Base-by-base conservation (phyloP, 139 green algal species). In the Chlorella vulgaris region DNA sequence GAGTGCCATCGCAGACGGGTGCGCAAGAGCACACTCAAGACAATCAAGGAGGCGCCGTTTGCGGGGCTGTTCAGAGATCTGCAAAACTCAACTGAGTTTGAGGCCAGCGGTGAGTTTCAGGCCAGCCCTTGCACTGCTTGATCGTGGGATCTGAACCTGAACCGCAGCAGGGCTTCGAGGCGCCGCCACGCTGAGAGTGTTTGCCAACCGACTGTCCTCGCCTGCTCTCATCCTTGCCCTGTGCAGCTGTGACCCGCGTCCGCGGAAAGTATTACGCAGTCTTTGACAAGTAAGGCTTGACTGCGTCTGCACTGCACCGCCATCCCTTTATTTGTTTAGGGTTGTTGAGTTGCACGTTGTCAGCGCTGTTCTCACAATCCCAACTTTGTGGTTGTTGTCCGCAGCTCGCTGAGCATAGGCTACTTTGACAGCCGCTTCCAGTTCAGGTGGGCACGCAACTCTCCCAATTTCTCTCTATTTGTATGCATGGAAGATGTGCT, bases 201-300 rank as follows among this genome's bases (percentile, higher is more conserved):
- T 15, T 58, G 47, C 13, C 47, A 58, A 10, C 47, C 15, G 47
- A n/a, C n/a, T n/a, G n/a, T n/a, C n/a, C 47, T 58, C 47, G 10
- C 47, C 47, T 58, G 47, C 15, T 15, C 15, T 58, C 15, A 15
- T 58, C 13, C 13, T 15, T 58, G 47, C 47, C 15, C 47, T 10
- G 15, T 65, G 55, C 55, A 65, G 55, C 55, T n/a, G 55, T 65
- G 55, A n/a, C 55, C 15, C 15, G 55, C 15, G 55, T 65, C 18
- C 55, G 22, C 38, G 70, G 55, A 3, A 85, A 80, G n/a, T 85
- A 67, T 31, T 85, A 81, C 4, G 81, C 67, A 0, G 70, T 85
- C 28, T 85, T 85, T 76, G 81, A 85, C 55, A 82, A 55, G 39
- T 85, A 50, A 21, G 76, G 74, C n/a, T 5, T n/a, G 65, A 4